Evolutionary conservation across 352 stramenopile species (phyloP).

Genomic region (Albugo laibachii): DNA sequence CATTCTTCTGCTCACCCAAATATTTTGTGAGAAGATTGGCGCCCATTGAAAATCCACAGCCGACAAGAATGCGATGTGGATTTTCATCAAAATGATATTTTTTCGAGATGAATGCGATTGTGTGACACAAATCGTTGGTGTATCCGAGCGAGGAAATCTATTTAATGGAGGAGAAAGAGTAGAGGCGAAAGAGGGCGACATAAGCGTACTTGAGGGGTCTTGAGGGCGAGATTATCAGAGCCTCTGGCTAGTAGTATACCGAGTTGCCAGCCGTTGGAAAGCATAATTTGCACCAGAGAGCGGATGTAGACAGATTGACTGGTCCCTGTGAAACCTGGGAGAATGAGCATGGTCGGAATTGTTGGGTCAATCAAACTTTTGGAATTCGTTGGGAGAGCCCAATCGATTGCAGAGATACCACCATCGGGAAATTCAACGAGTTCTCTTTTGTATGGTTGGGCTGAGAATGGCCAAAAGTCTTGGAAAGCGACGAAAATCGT

Average conservation of each 20-base stretch:
- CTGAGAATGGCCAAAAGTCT: conserved; percentile 13
- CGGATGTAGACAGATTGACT: conserved; percentile 52
- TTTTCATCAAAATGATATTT: conserved; percentile 18
- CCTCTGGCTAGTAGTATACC: conserved; percentile 55
- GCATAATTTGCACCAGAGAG: conserved; percentile 15
- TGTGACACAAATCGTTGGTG: conserved; percentile 41
- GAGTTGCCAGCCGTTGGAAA: conserved; percentile 31
- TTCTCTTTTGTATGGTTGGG: conserved; percentile 29
- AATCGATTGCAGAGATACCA: conserved; percentile 50
- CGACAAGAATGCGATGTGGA: conserved; percentile 14
- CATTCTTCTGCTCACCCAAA: conserved; percentile 27
- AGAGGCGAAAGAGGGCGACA: too few species aligned
- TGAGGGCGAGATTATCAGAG: conserved; percentile 35
- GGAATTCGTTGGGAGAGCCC: conserved; percentile 18
- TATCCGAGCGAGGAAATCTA: conserved; percentile 51
- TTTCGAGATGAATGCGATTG: conserved; percentile 14
- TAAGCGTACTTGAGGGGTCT: conserved; percentile 8
- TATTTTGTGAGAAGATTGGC: conserved; percentile 65
- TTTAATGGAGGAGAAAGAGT: too few species aligned
- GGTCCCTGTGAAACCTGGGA: conserved; percentile 35
- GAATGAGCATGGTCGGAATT: conserved; percentile 21
- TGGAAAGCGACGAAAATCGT: conserved; percentile 24
- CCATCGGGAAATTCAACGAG: conserved; percentile 39
- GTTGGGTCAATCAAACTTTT: conserved; percentile 11
- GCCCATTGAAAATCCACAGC: conserved; percentile 46